These are phyloP conservation scores for Chrysoporthe deuterocubensis DNA, from an alignment of 2,329 filamentous ascomycete species.

Conservation along the genomic window DNA sequence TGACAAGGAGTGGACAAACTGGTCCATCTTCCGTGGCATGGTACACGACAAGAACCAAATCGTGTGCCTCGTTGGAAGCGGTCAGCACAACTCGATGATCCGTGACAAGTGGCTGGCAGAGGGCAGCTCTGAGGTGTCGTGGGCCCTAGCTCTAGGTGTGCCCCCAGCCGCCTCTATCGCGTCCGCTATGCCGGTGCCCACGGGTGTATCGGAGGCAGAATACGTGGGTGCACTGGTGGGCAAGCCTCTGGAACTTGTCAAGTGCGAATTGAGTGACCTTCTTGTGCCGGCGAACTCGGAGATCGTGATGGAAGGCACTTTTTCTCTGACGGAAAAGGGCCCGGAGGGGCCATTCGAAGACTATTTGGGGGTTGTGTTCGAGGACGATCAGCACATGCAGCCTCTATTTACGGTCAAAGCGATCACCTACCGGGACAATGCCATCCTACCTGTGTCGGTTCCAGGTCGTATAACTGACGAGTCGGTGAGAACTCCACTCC, in stretches of 20 bases:
- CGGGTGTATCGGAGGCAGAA: conserved; percentile 50
- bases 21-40: conserved; percentile 52
- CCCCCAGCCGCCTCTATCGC: conserved; percentile 55
- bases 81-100: not conserved
- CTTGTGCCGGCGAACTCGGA: conserved; percentile 54
- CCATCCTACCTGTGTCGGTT: conserved; percentile 53
- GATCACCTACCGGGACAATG: conserved; percentile 52
- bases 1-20: conserved; percentile 52
- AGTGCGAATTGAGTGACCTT: conserved; percentile 55
- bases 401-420: conserved; percentile 49
- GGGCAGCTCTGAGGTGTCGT: conserved; percentile 49
- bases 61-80: not conserved
- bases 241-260: conserved; percentile 49
- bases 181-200: conserved; percentile 52
- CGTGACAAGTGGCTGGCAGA: not conserved
- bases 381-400: conserved; percentile 30
- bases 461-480: conserved; percentile 51
- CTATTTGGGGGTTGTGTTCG: not conserved
- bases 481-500: conserved; percentile 33
- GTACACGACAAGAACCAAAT: conserved; percentile 43
- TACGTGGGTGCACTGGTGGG: conserved; percentile 54
- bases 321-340: conserved; percentile 47
- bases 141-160: conserved; percentile 51
- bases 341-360: conserved; percentile 56
- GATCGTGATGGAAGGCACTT: conserved; percentile 54